Evolutionary conservation across 2,329 filamentous ascomycete genomes (phyloP).

Genomic region (Fusarium sp.): DNA sequence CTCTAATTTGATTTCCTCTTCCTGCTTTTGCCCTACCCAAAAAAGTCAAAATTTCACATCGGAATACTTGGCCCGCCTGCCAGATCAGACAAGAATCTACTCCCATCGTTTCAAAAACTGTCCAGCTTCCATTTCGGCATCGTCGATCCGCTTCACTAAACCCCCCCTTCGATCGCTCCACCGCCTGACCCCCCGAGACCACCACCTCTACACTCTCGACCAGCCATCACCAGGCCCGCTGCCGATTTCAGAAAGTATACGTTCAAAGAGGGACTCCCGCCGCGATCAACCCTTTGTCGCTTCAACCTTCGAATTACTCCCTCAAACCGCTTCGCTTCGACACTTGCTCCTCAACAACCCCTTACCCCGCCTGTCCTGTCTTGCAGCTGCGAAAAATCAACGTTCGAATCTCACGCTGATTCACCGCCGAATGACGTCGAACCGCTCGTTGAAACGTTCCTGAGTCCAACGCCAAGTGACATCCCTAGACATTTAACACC

Average conservation of each 20-base stretch:
- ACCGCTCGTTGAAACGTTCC: constrained; percentile 33
- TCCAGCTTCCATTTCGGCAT: constrained; percentile 13
- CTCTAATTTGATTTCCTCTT: constrained; percentile 8
- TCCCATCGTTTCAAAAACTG: neutral
- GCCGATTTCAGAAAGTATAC: constrained; percentile 3
- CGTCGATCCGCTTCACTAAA: constrained; percentile 35
- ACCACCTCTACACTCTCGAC: constrained; percentile 17
- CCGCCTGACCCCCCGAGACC: constrained; percentile 38
- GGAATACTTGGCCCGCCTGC: constrained; percentile 32
- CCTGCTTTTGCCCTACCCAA: neutral
- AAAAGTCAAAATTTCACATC: neutral
- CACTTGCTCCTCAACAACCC: constrained; percentile 8
- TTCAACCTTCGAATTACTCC: neutral
- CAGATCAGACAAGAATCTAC: constrained; percentile 10
- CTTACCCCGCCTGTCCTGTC: constrained; percentile 30
- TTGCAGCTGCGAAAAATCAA: constrained; percentile 16
- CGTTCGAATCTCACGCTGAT: constrained; percentile 24
- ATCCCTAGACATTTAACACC: constrained; percentile 20
- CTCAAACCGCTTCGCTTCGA: constrained; percentile 16
- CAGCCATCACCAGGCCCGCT: constrained; percentile 30
- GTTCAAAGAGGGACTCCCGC: constrained; percentile 13
- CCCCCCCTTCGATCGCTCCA: constrained; percentile 42
- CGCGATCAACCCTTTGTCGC: constrained; percentile 7
- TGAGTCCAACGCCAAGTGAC: constrained; percentile 36
- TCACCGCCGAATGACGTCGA: constrained; percentile 43